Evolutionary conservation across 2,329 filamentous ascomycete species (phyloP), one percentile per base, ranked within the genome.

Genomic region (Xylariales sp.): DNA sequence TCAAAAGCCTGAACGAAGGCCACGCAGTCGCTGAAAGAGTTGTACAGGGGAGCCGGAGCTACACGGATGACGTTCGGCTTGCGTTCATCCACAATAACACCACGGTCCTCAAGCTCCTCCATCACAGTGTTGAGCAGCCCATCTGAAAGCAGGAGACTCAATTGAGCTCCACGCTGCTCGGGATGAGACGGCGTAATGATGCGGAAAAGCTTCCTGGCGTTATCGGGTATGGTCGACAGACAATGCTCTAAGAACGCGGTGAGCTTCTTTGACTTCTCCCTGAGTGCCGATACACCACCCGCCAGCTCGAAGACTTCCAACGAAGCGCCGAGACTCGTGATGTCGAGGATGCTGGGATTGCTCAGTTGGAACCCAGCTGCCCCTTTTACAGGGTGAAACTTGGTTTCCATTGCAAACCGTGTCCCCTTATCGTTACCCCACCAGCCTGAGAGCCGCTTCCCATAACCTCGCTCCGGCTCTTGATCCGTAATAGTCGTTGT

Each of bases 361-460:
- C 80, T 85, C 27, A 90, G 63, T 58, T 90, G 86, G 58, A 84
- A 91, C 3, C 86, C 86, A 8, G 79, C 81, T 1, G 86, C 86
- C 15, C 86, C 86, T 3, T 75, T 68, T 36, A 85, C 84, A 3
- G 86, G 85, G 10, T 77, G 65, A 58, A 89, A 89, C 59, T 73
- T 57, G 37, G 83, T 88, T n/a, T 78, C 75, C 86, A 90, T 90
- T n/a, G 69, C 66, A 59, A 91, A 90, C 3, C 86, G 71, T 21
- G 72, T 79, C 31, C 61, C 60, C 54, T 86, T 87, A 59, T 84
- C 78, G 44, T 80, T 83, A 20, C 86, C 86, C 85, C 86, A 91
- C 86, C 86, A 91, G 9, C 86, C 86, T n/a, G 79, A 74, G 8
- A 90, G 63, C 10, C 85, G 73, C 33, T 78, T 78, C 4, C 51